Percentiles rank a stretch among this genome's conserved stretches.
Evolutionary conservation across 768 basidiomycete species (phyloP).

Genomic region (Cyclocybe aegerita): DNA sequence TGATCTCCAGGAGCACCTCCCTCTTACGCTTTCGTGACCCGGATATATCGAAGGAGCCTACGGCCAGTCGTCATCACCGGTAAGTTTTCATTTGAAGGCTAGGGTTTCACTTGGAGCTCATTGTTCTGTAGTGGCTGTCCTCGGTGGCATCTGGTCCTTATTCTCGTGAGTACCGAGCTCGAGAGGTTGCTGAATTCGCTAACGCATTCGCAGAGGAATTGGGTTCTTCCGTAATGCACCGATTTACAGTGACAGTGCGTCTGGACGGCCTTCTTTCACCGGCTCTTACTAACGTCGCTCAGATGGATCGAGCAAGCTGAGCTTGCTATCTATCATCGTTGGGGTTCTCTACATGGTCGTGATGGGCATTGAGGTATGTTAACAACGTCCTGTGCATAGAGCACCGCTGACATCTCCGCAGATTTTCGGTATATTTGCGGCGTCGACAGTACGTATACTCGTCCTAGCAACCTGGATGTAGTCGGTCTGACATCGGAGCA

Average conservation of each 20-base stretch:
- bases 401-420: not conserved
- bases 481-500: constrained; percentile 16
- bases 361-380: constrained; percentile 45
- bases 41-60: constrained; percentile 55
- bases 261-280: not conserved
- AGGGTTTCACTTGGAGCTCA: not conserved
- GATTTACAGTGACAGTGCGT: constrained; percentile 49
- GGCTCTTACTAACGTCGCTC: not conserved
- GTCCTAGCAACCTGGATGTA: not conserved
- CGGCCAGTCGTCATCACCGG: constrained; percentile 59
- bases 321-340: constrained; percentile 55
- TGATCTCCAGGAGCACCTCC: constrained; percentile 44
- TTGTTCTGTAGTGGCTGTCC: constrained; percentile 32
- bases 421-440: constrained; percentile 53
- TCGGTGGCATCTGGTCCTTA: constrained; percentile 60
- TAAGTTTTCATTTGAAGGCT: constrained; percentile 16
- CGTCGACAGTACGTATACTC: constrained; percentile 42
- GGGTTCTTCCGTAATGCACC: constrained; percentile 57
- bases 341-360: constrained; percentile 56
- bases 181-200: not conserved
- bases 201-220: constrained; percentile 38
- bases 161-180: constrained; percentile 49
- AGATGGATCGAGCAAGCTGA: constrained; percentile 46
- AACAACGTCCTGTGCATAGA: not conserved
- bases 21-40: constrained; percentile 57